A percentile compares a stretch with the other conserved stretches of the same genome.
These are phyloP conservation scores for Penicillium griseofulvum DNA, from an alignment of 2,329 filamentous ascomycete species.

Conservation along the genomic window DNA sequence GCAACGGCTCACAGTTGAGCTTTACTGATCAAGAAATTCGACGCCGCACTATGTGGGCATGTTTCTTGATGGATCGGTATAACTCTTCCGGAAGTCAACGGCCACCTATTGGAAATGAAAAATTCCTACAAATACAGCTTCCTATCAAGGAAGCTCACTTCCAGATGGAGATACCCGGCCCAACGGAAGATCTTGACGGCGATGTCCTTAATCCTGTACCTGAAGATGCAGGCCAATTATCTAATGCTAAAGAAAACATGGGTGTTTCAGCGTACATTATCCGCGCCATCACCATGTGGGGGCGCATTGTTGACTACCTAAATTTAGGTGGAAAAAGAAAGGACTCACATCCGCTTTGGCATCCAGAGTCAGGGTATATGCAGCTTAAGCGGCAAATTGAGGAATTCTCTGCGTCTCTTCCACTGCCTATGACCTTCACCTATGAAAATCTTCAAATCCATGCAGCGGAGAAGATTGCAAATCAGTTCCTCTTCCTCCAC, in stretches of 20 bases:
- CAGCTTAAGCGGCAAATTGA: slow-evolving; percentile 68
- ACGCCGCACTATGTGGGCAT: slow-evolving; percentile 95
- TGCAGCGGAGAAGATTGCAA: slow-evolving; percentile 77
- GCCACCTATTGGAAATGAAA: slow-evolving; percentile 86
- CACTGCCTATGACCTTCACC: slow-evolving; percentile 69
- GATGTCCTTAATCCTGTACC: slow-evolving; percentile 62
- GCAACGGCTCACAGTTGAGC: slow-evolving; percentile 64
- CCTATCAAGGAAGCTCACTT: slow-evolving; percentile 90
- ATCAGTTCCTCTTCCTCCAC: slow-evolving; percentile 91
- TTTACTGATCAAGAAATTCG: slow-evolving; percentile 93
- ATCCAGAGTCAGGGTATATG: slow-evolving; percentile 71
- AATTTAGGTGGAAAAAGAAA: slow-evolving; percentile 83
- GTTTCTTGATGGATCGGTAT: slow-evolving; percentile 95
- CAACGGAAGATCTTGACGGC: slow-evolving; percentile 79
- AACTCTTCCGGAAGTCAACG: slow-evolving; percentile 93
- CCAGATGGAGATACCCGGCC: slow-evolving; percentile 82
- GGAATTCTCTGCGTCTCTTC: slow-evolving; percentile 67
- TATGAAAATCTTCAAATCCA: slow-evolving; percentile 81
- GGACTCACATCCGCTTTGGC: slow-evolving; percentile 78
- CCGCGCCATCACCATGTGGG: slow-evolving; percentile 82
- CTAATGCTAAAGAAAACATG: slow-evolving; percentile 78
- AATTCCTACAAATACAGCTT: slow-evolving; percentile 82
- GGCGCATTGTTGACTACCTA: slow-evolving; percentile 81
- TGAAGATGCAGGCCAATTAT: slow-evolving; percentile 62
- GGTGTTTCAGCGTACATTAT: slow-evolving; percentile 90